These are phyloP conservation scores for Aleurites moluccanus DNA, from an alignment of 441 rosid species.

Conservation along the genomic window DNA sequence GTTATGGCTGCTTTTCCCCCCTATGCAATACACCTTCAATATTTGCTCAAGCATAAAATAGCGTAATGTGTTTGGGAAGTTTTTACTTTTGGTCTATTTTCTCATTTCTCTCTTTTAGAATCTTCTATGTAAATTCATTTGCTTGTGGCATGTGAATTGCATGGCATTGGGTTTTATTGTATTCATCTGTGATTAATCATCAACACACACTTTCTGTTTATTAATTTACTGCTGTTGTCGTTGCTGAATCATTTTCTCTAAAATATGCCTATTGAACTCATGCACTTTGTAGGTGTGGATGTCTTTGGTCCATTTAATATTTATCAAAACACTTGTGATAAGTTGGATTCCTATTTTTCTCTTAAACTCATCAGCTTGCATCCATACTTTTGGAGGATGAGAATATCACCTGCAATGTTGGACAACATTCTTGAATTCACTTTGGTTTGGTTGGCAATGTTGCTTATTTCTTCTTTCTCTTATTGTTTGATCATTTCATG, in stretches of 20 bases:
- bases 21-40: background rate
- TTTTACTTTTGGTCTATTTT: background rate
- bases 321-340: background rate
- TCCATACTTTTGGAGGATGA: background rate
- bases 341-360: background rate
- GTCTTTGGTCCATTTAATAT: background rate
- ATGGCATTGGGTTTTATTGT: background rate
- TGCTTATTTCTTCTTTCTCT: background rate
- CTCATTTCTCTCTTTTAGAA: background rate
- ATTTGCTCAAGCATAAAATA: background rate
- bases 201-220: background rate
- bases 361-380: background rate
- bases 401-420: background rate
- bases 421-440: background rate
- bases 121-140: background rate
- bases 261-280: background rate
- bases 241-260: background rate
- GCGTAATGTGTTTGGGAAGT: background rate
- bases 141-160: background rate
- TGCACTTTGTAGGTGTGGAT: background rate
- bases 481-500: background rate
- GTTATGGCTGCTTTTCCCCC: background rate
- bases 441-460: background rate
- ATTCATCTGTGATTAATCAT: background rate
- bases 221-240: background rate